Evolutionary conservation across 2,329 filamentous ascomycete genomes (phyloP), one percentile per base, ranked within the genome.

Genomic region (Nigrospora osmanthi): DNA sequence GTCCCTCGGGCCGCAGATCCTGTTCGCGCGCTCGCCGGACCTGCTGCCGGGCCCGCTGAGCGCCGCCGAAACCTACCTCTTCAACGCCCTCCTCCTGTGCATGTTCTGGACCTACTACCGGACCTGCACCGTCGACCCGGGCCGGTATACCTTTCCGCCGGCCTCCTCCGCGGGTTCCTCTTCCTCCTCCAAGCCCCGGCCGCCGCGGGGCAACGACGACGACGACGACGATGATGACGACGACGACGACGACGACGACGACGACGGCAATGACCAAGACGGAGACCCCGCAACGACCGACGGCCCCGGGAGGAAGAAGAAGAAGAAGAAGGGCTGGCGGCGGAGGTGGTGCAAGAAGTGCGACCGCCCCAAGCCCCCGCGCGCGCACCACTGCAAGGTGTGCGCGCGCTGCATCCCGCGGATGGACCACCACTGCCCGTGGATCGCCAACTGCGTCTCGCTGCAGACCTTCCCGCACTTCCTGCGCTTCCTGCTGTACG

Each of bases 391-490:
- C 70, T 94, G 88, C 67, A 83, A 81, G 50, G 77, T 78, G 53
- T 94, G 87, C 67, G 71, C 71, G 51, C 79, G 83, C 54, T 89
- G 86, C 63, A 78, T 89, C 40, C 83, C 85, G 34, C 85, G 81
- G 65, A 90, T 90, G 86, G 86, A 90, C 66, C 85, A 89, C 66
- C 87, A 94, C 67, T 93, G 87, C 59, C 86, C 87, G 3, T 93
- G 87, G 87, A 91, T 86, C 4, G 71, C 68, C 49, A 91, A 90
- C 65, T 94, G 88, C 68, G 85, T 93, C 43, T 89, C 85, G 12
- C 78, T 89, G 62, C 83, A 81, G 48, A 90, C 85, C 1, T 87
- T 89, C 56, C 87, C 88, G 9, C 83, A 91, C 66, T 93, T 93
- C 64, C 52, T 89, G 39, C 85, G 87, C 54, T 91, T 93, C 67